phyloP scores from a whole-genome alignment of 2,329 filamentous ascomycete species.

The Fusarium oligoseptatum region DNA sequence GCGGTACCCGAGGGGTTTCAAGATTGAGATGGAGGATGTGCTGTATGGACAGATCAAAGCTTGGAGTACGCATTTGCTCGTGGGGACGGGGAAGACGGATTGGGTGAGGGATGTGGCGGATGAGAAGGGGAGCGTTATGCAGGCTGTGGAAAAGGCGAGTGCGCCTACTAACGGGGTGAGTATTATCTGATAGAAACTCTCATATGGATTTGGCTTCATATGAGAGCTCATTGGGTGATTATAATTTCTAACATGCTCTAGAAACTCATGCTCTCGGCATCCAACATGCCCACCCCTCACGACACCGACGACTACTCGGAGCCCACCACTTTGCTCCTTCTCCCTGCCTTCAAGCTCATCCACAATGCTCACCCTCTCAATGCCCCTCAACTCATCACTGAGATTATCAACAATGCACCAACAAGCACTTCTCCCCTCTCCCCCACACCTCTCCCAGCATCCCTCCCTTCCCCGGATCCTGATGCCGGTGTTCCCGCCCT shows the following conservation, averaged over 20 bases:
- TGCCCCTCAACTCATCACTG: constrained; percentile 77
- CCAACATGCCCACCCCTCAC: constrained; percentile 86
- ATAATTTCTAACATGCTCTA: constrained; percentile 51
- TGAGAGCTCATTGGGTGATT: neutral
- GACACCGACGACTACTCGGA: constrained; percentile 72
- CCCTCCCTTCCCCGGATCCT: constrained; percentile 48
- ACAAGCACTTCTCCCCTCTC: constrained; percentile 78
- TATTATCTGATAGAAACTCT: constrained; percentile 31
- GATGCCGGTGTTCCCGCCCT: constrained; percentile 49
- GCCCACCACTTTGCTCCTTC: constrained; percentile 84
- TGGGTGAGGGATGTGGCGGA: constrained; percentile 92
- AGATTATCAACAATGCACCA: constrained; percentile 77
- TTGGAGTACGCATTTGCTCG: constrained; percentile 90
- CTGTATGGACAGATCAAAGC: constrained; percentile 89
- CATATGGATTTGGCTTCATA: neutral
- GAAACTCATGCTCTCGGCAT: constrained; percentile 91
- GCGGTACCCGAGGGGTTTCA: constrained; percentile 78
- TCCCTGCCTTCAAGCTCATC: constrained; percentile 86
- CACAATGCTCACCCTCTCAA: constrained; percentile 85
- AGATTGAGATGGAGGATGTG: constrained; percentile 81
- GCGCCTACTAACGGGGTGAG: constrained; percentile 78
- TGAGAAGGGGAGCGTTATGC: constrained; percentile 88
- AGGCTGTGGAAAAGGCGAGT: constrained; percentile 73
- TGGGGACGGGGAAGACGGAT: constrained; percentile 95
- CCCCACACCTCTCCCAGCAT: constrained; percentile 54